Evolutionary conservation across 75 land plant genomes (phyloP).

Genomic region (Pinus taeda): DNA sequence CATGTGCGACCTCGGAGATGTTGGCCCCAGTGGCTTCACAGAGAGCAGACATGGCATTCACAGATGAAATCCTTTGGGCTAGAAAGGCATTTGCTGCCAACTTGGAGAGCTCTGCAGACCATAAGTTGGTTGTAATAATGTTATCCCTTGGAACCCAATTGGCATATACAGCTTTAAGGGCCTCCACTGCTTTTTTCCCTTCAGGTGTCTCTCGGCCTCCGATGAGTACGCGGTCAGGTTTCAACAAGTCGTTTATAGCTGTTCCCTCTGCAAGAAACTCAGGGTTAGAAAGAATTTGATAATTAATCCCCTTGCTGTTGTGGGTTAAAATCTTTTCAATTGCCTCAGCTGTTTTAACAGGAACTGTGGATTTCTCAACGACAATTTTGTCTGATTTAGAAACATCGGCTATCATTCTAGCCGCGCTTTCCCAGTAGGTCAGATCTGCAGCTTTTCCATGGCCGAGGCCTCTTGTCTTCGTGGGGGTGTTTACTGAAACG

Average conservation of each 20-base stretch:
- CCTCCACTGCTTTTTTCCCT: conserved; percentile 65
- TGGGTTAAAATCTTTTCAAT: conserved; percentile 77
- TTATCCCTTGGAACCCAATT: conserved; percentile 81
- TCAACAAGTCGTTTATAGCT: conserved; percentile 67
- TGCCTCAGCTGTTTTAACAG: conserved; percentile 87
- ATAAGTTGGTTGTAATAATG: conserved; percentile 76
- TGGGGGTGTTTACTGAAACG: conserved; percentile 88
- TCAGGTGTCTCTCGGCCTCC: conserved; percentile 89
- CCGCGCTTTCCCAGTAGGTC: conserved; percentile 88
- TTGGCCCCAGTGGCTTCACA: conserved; percentile 93
- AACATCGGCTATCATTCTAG: conserved; percentile 85
- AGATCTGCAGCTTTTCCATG: conserved; percentile 91
- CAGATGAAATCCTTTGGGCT: conserved; percentile 88
- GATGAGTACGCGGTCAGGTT: conserved; percentile 78
- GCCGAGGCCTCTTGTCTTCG: conserved; percentile 87
- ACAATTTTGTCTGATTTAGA: conserved; percentile 83
- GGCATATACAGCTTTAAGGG: conserved; percentile 76
- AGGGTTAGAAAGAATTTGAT: conserved; percentile 76
- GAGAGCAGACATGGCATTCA: conserved; percentile 92
- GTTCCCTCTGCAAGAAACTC: conserved; percentile 94
- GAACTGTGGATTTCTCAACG: conserved; percentile 89
- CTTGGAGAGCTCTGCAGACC: conserved; percentile 97
- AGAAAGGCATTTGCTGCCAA: conserved; percentile 91
- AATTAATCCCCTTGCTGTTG: conserved; percentile 87
- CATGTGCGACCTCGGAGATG: conserved; percentile 69